Conservation (phyloP, 192 early-diverging fungal species). For the Entomortierella beljakovae region DNA sequence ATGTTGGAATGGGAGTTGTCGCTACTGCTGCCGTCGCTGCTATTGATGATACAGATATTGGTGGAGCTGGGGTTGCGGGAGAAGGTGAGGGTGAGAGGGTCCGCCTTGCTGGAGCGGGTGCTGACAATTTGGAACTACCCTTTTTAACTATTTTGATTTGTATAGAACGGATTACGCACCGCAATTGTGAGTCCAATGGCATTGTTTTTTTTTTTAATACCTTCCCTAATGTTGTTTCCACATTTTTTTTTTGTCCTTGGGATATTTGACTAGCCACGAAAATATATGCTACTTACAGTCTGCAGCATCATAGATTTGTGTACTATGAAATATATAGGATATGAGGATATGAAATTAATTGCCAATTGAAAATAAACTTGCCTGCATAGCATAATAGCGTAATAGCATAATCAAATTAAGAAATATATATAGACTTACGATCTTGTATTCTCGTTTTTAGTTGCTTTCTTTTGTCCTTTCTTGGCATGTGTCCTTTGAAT, state of each 20-base stretch:
- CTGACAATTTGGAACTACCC: conserved; percentile 15
- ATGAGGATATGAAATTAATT: background rate
- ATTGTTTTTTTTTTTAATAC: background rate
- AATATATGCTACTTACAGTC: conserved; percentile 27
- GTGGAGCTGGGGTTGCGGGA: no score
- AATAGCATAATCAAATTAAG: no score
- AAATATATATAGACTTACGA: conserved; percentile 16
- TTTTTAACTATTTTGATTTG: conserved; percentile 30
- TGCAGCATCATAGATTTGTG: conserved; percentile 34
- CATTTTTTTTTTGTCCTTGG: background rate
- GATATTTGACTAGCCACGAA: background rate
- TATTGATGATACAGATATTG: no score
- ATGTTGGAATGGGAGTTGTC: conserved; percentile 5
- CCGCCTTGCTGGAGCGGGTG: conserved; percentile 19
- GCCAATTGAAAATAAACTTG: background rate
- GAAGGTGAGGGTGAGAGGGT: conserved; percentile 33
- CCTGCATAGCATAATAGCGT: no score
- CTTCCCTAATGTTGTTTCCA: no score
- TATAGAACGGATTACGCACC: background rate
- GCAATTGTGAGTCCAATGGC: conserved; percentile 4
- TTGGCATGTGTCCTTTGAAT: conserved; percentile 40
- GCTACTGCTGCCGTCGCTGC: conserved; percentile 12
- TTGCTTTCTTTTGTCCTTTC: conserved; percentile 40
- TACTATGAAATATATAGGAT: conserved; percentile 3
- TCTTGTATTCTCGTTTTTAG: conserved; percentile 29